These are phyloP conservation scores for Salix koriyanagi DNA, from an alignment of 345 rosid genomes.

Conservation along the genomic window DNA sequence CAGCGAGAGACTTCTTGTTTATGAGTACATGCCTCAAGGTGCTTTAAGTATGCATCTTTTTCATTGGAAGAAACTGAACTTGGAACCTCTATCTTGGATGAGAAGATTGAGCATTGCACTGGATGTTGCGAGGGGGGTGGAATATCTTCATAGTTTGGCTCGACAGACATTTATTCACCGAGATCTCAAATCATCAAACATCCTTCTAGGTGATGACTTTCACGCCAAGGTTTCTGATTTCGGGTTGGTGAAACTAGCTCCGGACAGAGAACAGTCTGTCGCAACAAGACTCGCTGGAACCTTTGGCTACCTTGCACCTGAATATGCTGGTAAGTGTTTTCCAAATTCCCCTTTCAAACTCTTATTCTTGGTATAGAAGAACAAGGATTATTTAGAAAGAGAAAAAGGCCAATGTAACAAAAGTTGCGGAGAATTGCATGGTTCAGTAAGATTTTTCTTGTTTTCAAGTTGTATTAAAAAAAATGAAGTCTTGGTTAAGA, in stretches of 20 bases:
- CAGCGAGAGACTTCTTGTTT: constrained; percentile 47
- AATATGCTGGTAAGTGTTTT: constrained; percentile 48
- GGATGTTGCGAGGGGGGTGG: constrained; percentile 58
- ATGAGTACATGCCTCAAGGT: constrained; percentile 51
- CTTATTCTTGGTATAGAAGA: background rate
- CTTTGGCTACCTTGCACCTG: constrained; percentile 61
- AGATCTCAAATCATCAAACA: constrained; percentile 57
- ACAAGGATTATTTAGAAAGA: background rate
- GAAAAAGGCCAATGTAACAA: background rate
- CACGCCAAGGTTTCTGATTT: constrained; percentile 56
- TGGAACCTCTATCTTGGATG: constrained; percentile 48
- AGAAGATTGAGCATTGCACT: constrained; percentile 43
- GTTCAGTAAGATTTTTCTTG: background rate
- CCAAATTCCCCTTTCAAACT: background rate
- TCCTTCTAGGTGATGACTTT: constrained; percentile 45
- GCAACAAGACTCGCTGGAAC: constrained; percentile 53
- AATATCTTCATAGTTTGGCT: constrained; percentile 51
- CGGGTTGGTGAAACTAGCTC: constrained; percentile 53
- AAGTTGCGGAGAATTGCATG: background rate
- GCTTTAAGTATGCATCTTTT: constrained; percentile 52
- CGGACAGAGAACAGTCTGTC: constrained; percentile 44
- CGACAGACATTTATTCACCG: constrained; percentile 50
- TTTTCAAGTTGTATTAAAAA: background rate
- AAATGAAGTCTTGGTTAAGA: background rate
- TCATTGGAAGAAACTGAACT: constrained; percentile 31